Conservation (phyloP, 768 basidiomycete species). For the Leccinum barrowsii region DNA sequence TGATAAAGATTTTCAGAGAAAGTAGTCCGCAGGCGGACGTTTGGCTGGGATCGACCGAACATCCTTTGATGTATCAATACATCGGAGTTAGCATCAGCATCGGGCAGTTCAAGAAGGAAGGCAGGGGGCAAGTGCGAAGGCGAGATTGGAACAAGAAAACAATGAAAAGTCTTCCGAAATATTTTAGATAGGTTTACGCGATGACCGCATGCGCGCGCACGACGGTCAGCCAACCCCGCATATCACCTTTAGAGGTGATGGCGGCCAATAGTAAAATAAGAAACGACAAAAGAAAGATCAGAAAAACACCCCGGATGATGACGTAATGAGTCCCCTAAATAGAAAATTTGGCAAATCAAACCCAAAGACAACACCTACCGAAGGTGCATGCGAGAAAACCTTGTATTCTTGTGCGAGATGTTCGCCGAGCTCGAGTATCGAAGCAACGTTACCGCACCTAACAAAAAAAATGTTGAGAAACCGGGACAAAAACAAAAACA, state of each 20-base stretch:
- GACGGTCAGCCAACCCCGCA: constrained; percentile 22
- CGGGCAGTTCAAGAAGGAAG: neutral
- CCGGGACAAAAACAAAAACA: neutral
- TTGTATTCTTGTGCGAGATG: constrained; percentile 93
- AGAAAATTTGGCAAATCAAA: neutral
- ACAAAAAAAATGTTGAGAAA: neutral
- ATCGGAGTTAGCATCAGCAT: constrained; percentile 3
- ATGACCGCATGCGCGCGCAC: neutral
- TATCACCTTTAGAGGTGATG: constrained; percentile 21
- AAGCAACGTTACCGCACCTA: constrained; percentile 95
- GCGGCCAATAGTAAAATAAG: neutral
- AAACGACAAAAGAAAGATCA: neutral
- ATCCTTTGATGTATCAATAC: constrained; percentile 45
- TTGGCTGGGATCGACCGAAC: constrained; percentile 79
- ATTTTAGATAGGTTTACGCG: neutral
- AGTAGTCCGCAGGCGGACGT: constrained; percentile 85
- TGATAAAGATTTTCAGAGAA: constrained; percentile 45
- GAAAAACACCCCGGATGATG: constrained; percentile 9
- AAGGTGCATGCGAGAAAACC: constrained; percentile 87
- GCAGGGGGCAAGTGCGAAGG: neutral
- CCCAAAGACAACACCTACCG: constrained; percentile 47
- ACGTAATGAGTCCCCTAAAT: constrained; percentile 2
- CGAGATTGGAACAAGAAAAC: neutral
- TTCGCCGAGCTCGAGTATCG: constrained; percentile 92
- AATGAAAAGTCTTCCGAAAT: constrained; percentile 2